Evolutionary conservation across 2,329 filamentous ascomycete species (phyloP), one percentile per base, ranked within the genome.

Genomic region (Thelonectria rubi): DNA sequence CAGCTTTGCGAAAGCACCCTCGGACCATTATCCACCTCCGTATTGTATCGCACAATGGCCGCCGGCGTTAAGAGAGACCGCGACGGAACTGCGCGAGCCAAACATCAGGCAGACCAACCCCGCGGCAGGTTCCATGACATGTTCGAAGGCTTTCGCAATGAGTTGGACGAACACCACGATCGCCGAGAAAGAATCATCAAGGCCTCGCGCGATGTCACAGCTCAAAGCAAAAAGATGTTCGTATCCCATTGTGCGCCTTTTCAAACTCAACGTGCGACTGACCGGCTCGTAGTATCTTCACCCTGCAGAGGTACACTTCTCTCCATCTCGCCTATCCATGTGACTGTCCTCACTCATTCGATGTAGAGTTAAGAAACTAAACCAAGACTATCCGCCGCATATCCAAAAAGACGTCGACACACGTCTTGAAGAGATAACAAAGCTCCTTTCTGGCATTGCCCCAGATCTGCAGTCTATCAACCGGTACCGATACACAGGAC

Each of bases 201-300:
- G 81, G 90, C 89, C 2, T 96, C 92, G 9, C 84, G 94, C 64
- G 95, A 99, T 76, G 91, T 99, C 60, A 99, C 95, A 7, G 93
- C 93, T 0, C 82, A 93, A 55, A 97, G 93, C 78, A 99, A 99
- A 83, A 99, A 98, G 81, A 96, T 98, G 93, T 97, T 49, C 18
- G 3, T 3, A 12, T 15, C 3, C 8, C 1, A 1, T 6, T 5
- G 3, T 5, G 3, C 1, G 15, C 10, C 12, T 45, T 21, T 39
- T 21, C 15, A 7, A 17, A 4, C 26, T 17, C 17, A 3, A 17
- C 11, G 15, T 6, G 18, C 32, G 10, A 0, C 63, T 72, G 26
- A 72, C 30, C 3, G 15, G 2, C 1, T 32, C 14, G 9, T 45
- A 80, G 78, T 32, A 80, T 80, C 17, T 78, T 77, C 59, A 72